Evolutionary conservation across 768 basidiomycete genomes (phyloP), one percentile per base, ranked within the genome.

Genomic region (Tricholoma flavovirens): DNA sequence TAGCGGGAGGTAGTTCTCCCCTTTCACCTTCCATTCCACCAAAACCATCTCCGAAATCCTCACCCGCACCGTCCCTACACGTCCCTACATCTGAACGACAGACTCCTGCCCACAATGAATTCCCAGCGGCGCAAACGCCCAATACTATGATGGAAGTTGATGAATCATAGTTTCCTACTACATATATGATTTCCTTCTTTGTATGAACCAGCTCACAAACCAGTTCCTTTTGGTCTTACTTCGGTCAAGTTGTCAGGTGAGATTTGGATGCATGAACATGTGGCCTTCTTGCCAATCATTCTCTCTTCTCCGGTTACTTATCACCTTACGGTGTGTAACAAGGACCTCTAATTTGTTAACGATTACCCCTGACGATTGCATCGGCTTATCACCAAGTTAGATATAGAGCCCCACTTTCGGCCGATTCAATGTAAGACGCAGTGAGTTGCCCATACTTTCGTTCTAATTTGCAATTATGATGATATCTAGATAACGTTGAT

Each of bases 121-220:
- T 60, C 26, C 56, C 50, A 14, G 68, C 68, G 65, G 53, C 38
- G 8, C 67, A 64, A 36, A 56, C 53, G 0, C 59, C 62, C 21
- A 66, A 72, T 12, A 52, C 66, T 6, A 56, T 66, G 56, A 74
- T 75, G 71, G 71, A 73, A 36, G 59, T 73, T 12, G 71, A 71
- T 60, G 60, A 22, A 26, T 61, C 59, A 36, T 64, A 61, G 59
- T 17, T 9, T 3, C 29, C 26, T n/a, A n/a, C 46, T 2, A 49
- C 6, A 17, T 10, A 24, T 21, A 43, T 43, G 7, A 22, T 30
- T 49, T n/a, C 12, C 9, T n/a, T 49, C 6, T 30, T 30, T 30
- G 1, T 49, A 30, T 49, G 29, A 49, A 30, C 46, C 46, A 49
- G 29, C 26, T 30, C 24, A 10, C 46, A 48, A 48, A 17, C 46